These are phyloP conservation scores for Erythrophleum fordii DNA, from an alignment of 306 rosid genomes.

Conservation along the genomic window DNA sequence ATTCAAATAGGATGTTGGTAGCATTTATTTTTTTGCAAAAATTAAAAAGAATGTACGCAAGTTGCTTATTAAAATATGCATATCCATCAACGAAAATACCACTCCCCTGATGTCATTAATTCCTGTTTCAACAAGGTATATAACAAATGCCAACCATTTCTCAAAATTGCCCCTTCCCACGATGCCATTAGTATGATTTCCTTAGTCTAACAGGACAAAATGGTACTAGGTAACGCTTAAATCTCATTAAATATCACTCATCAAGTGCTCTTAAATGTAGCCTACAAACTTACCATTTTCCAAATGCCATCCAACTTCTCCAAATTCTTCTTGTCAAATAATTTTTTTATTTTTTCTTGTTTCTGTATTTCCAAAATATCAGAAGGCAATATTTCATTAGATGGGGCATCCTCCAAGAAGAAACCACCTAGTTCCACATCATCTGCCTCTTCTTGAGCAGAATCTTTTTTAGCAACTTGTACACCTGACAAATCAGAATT, in stretches of 20 bases:
- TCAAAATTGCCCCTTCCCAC: background rate
- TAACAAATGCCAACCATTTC: constrained; percentile 15
- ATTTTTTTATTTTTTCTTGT: constrained; percentile 66
- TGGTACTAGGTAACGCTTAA: constrained; percentile 7
- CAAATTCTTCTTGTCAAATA: constrained; percentile 70
- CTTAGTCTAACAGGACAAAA: constrained; percentile 2
- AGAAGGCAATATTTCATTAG: constrained; percentile 54
- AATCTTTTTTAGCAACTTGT: constrained; percentile 48
- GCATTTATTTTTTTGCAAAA: constrained; percentile 21
- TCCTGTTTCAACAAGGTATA: constrained; percentile 23
- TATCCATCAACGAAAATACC: constrained; percentile 18
- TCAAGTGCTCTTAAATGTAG: constrained; percentile 10
- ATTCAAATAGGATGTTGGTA: constrained; percentile 15
- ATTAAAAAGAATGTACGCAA: background rate
- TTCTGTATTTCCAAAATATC: constrained; percentile 65
- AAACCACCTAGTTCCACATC: constrained; percentile 86
- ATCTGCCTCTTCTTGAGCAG: constrained; percentile 54
- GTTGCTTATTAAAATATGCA: background rate
- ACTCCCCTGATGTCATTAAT: constrained; percentile 1
- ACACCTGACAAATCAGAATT: constrained; percentile 40
- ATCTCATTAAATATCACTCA: constrained; percentile 15
- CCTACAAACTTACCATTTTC: constrained; percentile 70
- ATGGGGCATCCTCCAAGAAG: constrained; percentile 66
- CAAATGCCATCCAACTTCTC: constrained; percentile 89
- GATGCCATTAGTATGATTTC: constrained; percentile 16